Conservation (phyloP, 192 early-diverging fungal species). For the Globomyces pollinis-pini region DNA sequence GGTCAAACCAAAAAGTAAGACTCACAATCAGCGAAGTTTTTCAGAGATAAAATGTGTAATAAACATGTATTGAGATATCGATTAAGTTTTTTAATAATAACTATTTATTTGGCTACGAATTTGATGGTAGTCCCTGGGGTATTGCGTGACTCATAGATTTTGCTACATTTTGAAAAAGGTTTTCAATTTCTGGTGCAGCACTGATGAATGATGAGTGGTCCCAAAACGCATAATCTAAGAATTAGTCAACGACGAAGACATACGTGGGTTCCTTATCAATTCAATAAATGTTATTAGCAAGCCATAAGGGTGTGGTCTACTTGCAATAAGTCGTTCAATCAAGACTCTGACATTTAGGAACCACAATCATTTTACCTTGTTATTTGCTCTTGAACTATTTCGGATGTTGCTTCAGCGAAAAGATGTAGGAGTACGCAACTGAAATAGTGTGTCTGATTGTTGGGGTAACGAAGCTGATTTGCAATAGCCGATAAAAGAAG, state of each 20-base stretch:
- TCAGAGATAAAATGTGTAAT: background rate
- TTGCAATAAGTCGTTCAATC: slow-evolving; percentile 90
- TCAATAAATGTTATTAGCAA: slow-evolving; percentile 96
- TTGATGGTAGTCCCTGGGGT: too few species aligned
- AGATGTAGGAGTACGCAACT: slow-evolving; percentile 80
- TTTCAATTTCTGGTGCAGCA: slow-evolving; percentile 74
- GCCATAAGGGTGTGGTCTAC: slow-evolving; percentile 96
- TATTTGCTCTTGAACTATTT: slow-evolving; percentile 88
- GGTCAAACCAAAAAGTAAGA: background rate
- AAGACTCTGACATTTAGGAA: slow-evolving; percentile 56
- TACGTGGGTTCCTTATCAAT: slow-evolving; percentile 87
- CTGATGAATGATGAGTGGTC: slow-evolving; percentile 48
- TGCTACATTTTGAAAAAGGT: slow-evolving; percentile 65
- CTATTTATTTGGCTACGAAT: too few species aligned
- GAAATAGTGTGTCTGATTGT: slow-evolving; percentile 92
- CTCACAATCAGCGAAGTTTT: background rate
- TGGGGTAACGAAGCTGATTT: slow-evolving; percentile 96
- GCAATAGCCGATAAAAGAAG: slow-evolving; percentile 83
- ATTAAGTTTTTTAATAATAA: too few species aligned
- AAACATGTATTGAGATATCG: background rate
- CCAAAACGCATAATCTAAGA: slow-evolving; percentile 74
- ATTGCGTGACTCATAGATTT: slow-evolving; percentile 32
- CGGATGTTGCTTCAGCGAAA: slow-evolving; percentile 69
- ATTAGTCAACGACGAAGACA: too few species aligned
- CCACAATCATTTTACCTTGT: slow-evolving; percentile 69